Base-by-base conservation (phyloP, 768 basidiomycete species). In the Gymnopilus dilepis region DNA sequence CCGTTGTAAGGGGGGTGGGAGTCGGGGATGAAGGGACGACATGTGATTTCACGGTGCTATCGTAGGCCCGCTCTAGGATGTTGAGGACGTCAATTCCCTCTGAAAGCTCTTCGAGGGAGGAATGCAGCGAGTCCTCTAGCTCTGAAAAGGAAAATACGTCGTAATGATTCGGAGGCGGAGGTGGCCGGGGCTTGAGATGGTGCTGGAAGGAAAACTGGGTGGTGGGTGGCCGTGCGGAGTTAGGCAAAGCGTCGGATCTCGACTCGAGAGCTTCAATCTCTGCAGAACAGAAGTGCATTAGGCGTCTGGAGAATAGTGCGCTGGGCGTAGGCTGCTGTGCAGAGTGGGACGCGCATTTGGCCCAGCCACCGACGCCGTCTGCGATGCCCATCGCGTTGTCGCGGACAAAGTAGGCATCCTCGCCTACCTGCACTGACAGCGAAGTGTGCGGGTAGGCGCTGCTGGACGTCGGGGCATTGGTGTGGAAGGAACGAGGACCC, bases 341-440 rank as follows among this genome's bases (percentile, higher is more conserved):
- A 52, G 69, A 68, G 4, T 64, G 60, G 24, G 69, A 47, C 41
- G 65, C 41, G 41, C 61, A 53, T 69, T 59, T 79, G 74, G 88
- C 83, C 95, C 95, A 97, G 0, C 95, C 95, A 0, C 96, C 96
- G 0, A 98, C 96, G 30, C 96, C 96, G 71, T 98, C 96, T 3
- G 95, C 94, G 8, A 99, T 90, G 17, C 96, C 96, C 81, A 99
- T 89, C 6, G 94, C 92, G 70, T 95, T 91, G 59, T 88, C 84
- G 5, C 85, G 78, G 6, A 93, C 76, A 63, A 94, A 94, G 70
- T 95, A 97, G 4, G 95, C 92, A 69, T 98, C 95, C 73, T 98
- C 95, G 40, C 95, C 95, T 11, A 97, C 88, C 70, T 93, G 90
- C 0, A 90, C 87, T 0, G 91, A 82, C 12, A 90, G 80, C 0